Base-by-base conservation (phyloP, 2,329 filamentous ascomycete species). In the Plectosphaerella cucumerina region DNA sequence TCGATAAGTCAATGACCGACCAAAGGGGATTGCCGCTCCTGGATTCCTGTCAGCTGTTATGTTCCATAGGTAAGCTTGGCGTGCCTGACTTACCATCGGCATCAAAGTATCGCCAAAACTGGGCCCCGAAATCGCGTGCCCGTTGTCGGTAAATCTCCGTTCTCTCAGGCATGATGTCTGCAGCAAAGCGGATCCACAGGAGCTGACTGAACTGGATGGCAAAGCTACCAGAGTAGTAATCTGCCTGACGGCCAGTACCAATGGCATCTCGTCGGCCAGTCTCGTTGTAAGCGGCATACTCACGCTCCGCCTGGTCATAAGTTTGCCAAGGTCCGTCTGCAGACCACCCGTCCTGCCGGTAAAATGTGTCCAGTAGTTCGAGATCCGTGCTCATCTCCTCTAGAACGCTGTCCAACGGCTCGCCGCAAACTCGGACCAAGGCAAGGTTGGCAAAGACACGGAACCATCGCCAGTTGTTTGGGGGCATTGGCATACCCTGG, bases 221-320 rank as follows among this genome's bases (percentile, higher is more conserved):
- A 56, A 75, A 75, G 51, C 72, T 75, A 0, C 71, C 71, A 3
- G 71, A 74, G 50, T 75, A 75, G 57, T 75, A 74, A 49, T 75
- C 72, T 2, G 66, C 70, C 49, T 75, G 72, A n/a, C 59, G 54
- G 20, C 66, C 63, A 0, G 56, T 45, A 1, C 60, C 59, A 1
- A 62, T 47, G 0, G 44, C 39, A 17, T 65, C 62, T 23, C 59
- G 53, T 10, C 63, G 55, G 0, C 60, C 57, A 0, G 59, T 60
- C 15, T 52, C 50, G 1, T 50, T 56, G 50, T 3, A 47, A 4
- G 23, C 50, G 9, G 41, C 50, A 14, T 42, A 49, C 48, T 61
- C 59, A 1, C n/a, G 12, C 8, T 50, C 48, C 6, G 50, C 42
- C 12, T 62, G 61, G 41, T 54, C 51, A n/a, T 15, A 58, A 8